Conservation (phyloP, 176 grass and related monocot genomes). For the Secale cereale region DNA sequence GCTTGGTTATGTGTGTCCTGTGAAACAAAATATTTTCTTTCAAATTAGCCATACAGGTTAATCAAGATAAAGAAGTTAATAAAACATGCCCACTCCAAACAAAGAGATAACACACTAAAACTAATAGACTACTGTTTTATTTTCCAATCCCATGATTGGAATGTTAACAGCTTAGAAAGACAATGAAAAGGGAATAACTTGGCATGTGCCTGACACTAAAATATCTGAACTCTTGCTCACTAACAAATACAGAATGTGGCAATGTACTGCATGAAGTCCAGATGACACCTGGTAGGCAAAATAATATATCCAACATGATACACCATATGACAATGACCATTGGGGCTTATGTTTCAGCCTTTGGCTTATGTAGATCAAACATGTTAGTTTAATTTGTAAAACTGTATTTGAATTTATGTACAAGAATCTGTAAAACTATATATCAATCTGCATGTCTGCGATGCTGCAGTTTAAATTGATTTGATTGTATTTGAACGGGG, state of each 20-base stretch:
- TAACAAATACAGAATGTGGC: not conserved
- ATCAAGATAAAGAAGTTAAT: not conserved
- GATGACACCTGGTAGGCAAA: not conserved
- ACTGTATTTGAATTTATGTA: not conserved
- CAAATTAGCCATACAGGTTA: not conserved
- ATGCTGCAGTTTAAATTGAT: not conserved
- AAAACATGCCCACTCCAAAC: not conserved
- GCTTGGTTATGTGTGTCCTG: constrained; percentile 99
- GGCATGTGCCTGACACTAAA: not conserved
- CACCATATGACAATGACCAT: not conserved
- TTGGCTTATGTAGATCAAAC: not conserved
- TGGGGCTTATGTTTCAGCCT: not conserved
- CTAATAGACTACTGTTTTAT: not conserved
- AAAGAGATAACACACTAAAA: constrained; percentile 4
- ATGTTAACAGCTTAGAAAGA: not conserved
- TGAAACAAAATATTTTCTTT: constrained; percentile 21
- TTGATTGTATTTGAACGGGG: not conserved
- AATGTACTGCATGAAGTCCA: not conserved
- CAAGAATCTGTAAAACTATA: not conserved
- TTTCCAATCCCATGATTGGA: not conserved
- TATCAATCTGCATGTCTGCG: not conserved
- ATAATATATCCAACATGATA: not conserved
- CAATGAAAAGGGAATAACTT: not conserved
- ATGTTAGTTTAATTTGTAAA: too few species aligned
- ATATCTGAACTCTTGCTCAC: not conserved